phyloP scores from a whole-genome alignment of 805 yeast genomes.

The Debaryomyces castellii region DNA sequence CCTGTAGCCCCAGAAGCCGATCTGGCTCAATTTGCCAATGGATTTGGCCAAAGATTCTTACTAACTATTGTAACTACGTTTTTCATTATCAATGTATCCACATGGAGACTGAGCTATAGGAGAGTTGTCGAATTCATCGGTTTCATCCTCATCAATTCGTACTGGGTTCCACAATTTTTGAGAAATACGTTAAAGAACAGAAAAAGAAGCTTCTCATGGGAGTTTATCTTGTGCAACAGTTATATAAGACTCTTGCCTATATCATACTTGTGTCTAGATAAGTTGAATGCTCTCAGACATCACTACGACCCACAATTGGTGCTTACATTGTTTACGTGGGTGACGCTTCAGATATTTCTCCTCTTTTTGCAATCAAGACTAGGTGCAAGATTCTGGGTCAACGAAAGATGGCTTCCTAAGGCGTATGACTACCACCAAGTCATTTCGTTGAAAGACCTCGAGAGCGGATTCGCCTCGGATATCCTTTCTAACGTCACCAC shows the following conservation, averaged over 20 bases:
- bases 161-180: constrained; percentile 87
- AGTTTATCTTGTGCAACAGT: constrained; percentile 70
- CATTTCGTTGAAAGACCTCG: constrained; percentile 58
- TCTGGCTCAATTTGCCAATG: constrained; percentile 22
- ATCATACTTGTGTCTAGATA: constrained; percentile 53
- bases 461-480: constrained; percentile 59
- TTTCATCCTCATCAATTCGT: constrained; percentile 58
- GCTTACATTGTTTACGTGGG: constrained; percentile 50
- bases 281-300: constrained; percentile 68
- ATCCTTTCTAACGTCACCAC: constrained; percentile 37
- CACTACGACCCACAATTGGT: constrained; percentile 57
- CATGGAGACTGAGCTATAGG: constrained; percentile 65
- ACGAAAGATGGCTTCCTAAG: constrained; percentile 70
- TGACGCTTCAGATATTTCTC: constrained; percentile 55
- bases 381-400: constrained; percentile 84
- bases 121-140: constrained; percentile 55
- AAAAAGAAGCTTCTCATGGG: constrained; percentile 64
- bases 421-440: constrained; percentile 82
- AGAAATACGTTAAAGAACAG: constrained; percentile 74
- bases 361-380: constrained; percentile 62
- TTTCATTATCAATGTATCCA: constrained; percentile 51
- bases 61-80: constrained; percentile 43
- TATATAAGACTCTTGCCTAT: constrained; percentile 64
- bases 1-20: constrained; percentile 11
- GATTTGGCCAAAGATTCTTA: constrained; percentile 26